Base-by-base conservation (phyloP, 129 eudicot genomes). In the Arctium minus region DNA sequence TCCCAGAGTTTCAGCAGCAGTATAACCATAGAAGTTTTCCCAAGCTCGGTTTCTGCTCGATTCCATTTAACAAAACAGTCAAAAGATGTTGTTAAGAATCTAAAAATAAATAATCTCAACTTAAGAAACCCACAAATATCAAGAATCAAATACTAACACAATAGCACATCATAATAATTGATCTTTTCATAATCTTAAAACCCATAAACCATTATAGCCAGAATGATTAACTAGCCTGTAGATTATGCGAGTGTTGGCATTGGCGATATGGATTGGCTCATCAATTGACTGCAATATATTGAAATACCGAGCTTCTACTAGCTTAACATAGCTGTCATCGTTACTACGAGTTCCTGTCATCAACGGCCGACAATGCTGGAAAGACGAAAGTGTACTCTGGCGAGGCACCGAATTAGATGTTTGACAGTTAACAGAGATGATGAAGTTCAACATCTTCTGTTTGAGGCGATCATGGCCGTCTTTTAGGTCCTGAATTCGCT, bases 231-330 rank as follows among this genome's bases (percentile, higher is more conserved):
- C 65, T 17, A 53, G 88, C 98, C 98, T 92, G 91, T 94, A 94
- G 82, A 92, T 83, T 38, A 94, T 37, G 30, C 38, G 86, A 64
- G 77, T 32, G 40, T 89, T 70, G 30, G 29, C 53, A 81, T 92
- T 89, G 56, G 70, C 67, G 75, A 94, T 89, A 88, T 94, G 97
- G 83, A 94, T 90, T 3, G 97, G 72, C 77, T 94, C 93, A 67
- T 94, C 91, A 90, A 94, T 90, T 70, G 95, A 92, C 83, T 94
- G 91, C 89, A 94, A 73, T 79, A 92, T 90, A 74, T 90, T 94
- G 88, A 92, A 86, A 85, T 89, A 94, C 86, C 86, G 92, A 80
- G 81, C 77, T 46, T 94, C 98, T 30, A 87, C 85, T 36, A 88
- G 88, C 77, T 84, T 86, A 32, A 83, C 84, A 35, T 38, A 38